Percentiles rank a stretch among this genome's conserved stretches.
These are phyloP conservation scores for Fusarium humuli DNA, from an alignment of 2,329 filamentous ascomycete genomes.

Conservation along the genomic window DNA sequence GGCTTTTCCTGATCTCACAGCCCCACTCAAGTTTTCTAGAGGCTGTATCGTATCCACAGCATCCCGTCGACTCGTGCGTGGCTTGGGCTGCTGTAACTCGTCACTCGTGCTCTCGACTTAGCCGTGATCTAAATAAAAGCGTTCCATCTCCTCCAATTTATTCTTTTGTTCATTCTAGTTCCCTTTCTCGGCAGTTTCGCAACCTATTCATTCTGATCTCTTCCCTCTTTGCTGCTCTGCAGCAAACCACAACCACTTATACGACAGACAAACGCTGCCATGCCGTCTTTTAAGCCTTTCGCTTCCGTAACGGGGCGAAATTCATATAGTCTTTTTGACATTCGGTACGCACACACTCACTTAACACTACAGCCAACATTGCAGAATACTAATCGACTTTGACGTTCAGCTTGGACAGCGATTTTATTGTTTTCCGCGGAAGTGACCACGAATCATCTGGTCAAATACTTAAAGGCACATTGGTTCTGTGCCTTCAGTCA, in stretches of 20 bases:
- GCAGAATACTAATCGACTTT: slow-evolving; percentile 12
- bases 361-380: not conserved
- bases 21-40: slow-evolving; percentile 39
- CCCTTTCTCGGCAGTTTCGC: slow-evolving; percentile 38
- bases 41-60: slow-evolving; percentile 38
- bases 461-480: slow-evolving; percentile 77
- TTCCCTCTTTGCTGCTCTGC: slow-evolving; percentile 21
- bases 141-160: slow-evolving; percentile 43
- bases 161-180: slow-evolving; percentile 36
- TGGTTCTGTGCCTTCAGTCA: slow-evolving; percentile 79
- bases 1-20: slow-evolving; percentile 41
- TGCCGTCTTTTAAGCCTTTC: slow-evolving; percentile 69
- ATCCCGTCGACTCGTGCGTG: slow-evolving; percentile 41
- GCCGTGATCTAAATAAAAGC: slow-evolving; percentile 46
- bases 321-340: slow-evolving; percentile 67
- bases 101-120: slow-evolving; percentile 35
- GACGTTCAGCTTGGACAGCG: slow-evolving; percentile 73
- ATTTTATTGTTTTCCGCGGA: slow-evolving; percentile 83
- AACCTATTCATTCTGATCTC: slow-evolving; percentile 16
- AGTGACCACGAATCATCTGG: slow-evolving; percentile 80
- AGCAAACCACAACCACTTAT: slow-evolving; percentile 24
- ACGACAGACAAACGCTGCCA: slow-evolving; percentile 49
- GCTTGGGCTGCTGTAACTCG: slow-evolving; percentile 38
- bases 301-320: slow-evolving; percentile 63
- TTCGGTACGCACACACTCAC: slow-evolving; percentile 59